phyloP scores from a whole-genome alignment of 352 stramenopile genomes.

The Phytophthora foliorum region DNA sequence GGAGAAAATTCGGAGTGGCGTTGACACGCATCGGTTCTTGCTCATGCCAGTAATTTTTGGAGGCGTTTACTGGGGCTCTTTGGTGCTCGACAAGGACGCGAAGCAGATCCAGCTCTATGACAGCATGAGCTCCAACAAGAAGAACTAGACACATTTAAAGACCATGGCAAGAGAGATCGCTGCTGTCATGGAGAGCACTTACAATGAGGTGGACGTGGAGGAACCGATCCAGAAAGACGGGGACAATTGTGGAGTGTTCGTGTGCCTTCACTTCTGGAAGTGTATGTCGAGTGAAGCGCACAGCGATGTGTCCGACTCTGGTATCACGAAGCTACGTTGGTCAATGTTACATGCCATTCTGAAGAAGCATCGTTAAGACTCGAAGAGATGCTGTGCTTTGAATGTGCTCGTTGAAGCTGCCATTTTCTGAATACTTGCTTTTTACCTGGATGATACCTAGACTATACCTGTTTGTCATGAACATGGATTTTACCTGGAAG shows the following conservation, averaged over 20 bases:
- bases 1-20: background rate
- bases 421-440: too few relatives aligned
- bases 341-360: background rate
- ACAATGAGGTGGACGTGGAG: background rate
- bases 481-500: too few relatives aligned
- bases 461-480: too few relatives aligned
- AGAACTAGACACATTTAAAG: conserved; percentile 3
- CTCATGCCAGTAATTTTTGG: conserved; percentile 5
- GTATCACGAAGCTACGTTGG: background rate
- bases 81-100: background rate
- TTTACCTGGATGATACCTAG: too few relatives aligned
- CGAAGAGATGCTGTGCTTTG: too few relatives aligned
- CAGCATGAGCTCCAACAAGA: conserved; percentile 2
- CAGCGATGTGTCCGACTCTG: too few relatives aligned
- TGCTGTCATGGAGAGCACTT: background rate
- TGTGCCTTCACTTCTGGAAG: conserved; percentile 7
- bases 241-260: conserved; percentile 13
- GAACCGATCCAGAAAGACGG: conserved; percentile 11
- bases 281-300: background rate
- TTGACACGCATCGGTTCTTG: background rate
- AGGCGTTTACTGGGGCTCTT: conserved; percentile 2
- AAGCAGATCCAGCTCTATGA: conserved; percentile 9
- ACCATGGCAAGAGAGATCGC: background rate
- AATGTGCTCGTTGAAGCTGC: too few relatives aligned
- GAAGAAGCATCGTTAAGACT: background rate